These are phyloP conservation scores for Fusarium musae DNA, from an alignment of 2,329 filamentous ascomycete genomes.

Conservation along the genomic window DNA sequence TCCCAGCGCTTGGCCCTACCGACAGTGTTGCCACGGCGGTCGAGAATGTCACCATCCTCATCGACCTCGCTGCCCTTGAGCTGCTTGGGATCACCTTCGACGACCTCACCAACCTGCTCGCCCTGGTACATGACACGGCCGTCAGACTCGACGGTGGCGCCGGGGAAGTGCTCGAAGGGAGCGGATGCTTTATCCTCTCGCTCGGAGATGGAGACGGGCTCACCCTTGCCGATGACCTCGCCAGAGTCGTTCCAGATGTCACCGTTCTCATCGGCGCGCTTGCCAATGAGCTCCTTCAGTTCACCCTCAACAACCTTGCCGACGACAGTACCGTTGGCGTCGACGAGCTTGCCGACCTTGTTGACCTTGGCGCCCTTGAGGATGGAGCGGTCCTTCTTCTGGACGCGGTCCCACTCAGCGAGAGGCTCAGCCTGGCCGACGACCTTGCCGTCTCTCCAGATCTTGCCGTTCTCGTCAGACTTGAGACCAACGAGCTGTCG, in stretches of 20 bases:
- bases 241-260: constrained; percentile 78
- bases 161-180: constrained; percentile 69
- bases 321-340: constrained; percentile 63
- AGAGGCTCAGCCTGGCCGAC: constrained; percentile 75
- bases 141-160: constrained; percentile 63
- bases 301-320: constrained; percentile 74
- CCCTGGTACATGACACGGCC: constrained; percentile 63
- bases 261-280: constrained; percentile 72
- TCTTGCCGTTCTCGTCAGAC: constrained; percentile 76
- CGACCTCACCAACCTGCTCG: constrained; percentile 68
- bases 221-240: constrained; percentile 73
- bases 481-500: constrained; percentile 72
- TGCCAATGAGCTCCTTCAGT: constrained; percentile 70
- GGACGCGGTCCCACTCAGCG: constrained; percentile 61
- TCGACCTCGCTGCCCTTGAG: constrained; percentile 74
- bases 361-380: constrained; percentile 67
- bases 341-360: constrained; percentile 68
- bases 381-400: constrained; percentile 52
- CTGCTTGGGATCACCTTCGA: constrained; percentile 72
- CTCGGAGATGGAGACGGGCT: constrained; percentile 66
- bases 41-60: constrained; percentile 74
- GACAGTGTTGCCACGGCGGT: constrained; percentile 73
- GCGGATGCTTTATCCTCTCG: constrained; percentile 60
- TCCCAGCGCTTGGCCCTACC: constrained; percentile 77
- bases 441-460: constrained; percentile 73